Evolutionary conservation across 306 rosid genomes (phyloP), one percentile per base, ranked within the genome.

Genomic region (Sicyos edulis): DNA sequence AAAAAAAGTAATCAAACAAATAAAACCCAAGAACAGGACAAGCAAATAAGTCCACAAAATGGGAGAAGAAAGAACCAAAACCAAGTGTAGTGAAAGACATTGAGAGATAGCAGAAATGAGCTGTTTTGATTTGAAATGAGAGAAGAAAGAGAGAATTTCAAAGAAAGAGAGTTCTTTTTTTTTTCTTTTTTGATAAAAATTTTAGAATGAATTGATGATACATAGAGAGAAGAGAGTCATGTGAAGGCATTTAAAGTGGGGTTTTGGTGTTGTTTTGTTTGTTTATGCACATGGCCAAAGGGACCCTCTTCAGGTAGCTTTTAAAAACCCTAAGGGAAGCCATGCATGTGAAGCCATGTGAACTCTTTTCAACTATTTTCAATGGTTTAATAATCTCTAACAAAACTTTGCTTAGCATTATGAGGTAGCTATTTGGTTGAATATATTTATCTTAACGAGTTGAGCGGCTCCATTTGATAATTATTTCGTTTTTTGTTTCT

Each of bases 321-420:
- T 75, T 66, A 74, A 62, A 76, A 80, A 82, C 76, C 80, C 79
- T 80, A 78, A 70, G 70, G 50, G 77, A 77, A 45, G 26, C 72
- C 72, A 37, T 67, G 68, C 92, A 89, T 86, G 96, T 89, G 92
- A 82, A 12, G 44, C 91, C 96, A 89, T 89, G 96, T 89, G 96
- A 84, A 11, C 34, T 45, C 76, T 83, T 83, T 82, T 72, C 76
- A 81, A 77, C 32, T 44, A 0, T 44, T 44, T 45, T 45, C 8
- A 1, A 3, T 32, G 37, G 37, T 32, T 32, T 32, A 32, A 32
- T 32, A 32, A 32, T 5, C 37, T 32, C 37, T 32, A 32, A 32
- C 37, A 32, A 32, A 32, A 32, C 4, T 37, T 37, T 37, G 42
- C 4, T 40, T 40, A 32, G 37, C 37, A 3, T 32, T 5, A 32